phyloP scores from a whole-genome alignment of 2,329 filamentous ascomycete species.

The Dothiorella sarmentorum region DNA sequence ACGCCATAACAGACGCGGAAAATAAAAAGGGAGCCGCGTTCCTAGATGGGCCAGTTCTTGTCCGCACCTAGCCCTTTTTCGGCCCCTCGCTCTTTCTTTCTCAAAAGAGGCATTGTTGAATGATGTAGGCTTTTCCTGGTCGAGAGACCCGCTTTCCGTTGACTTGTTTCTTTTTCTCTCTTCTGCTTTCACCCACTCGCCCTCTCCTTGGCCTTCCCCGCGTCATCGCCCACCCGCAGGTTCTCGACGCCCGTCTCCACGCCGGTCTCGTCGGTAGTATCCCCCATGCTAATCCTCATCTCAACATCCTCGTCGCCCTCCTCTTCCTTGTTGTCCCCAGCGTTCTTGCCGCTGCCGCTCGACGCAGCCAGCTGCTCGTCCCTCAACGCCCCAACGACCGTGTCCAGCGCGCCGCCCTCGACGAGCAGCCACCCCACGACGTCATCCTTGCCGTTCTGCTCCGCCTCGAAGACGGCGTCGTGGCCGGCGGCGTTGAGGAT shows the following conservation, averaged over 20 bases:
- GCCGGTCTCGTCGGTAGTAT: constrained; percentile 22
- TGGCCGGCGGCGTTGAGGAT: constrained; percentile 81
- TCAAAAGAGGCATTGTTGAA: neutral
- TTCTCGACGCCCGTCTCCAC: constrained; percentile 35
- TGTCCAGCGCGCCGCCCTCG: constrained; percentile 43
- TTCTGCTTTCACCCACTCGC: constrained; percentile 7
- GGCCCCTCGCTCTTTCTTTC: neutral
- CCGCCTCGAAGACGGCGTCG: constrained; percentile 52
- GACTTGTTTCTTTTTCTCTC: too few species aligned
- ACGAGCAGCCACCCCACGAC: constrained; percentile 48
- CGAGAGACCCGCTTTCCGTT: too few species aligned
- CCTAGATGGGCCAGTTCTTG: neutral
- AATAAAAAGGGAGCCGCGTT: constrained; percentile 1
- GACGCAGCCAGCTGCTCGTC: constrained; percentile 26
- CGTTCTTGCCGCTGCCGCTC: too few species aligned
- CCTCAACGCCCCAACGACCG: constrained; percentile 33
- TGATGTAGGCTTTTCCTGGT: too few species aligned
- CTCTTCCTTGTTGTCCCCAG: constrained; percentile 14
- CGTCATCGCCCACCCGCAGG: constrained; percentile 22
- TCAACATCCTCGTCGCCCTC: constrained; percentile 21
- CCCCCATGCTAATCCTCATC: constrained; percentile 18
- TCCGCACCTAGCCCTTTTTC: constrained; percentile 1
- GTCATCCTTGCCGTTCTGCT: constrained; percentile 47
- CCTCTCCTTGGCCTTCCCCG: constrained; percentile 11
- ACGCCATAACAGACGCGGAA: constrained; percentile 6